Evolutionary conservation across 345 rosid species (phyloP), one percentile per base, ranked within the genome.

Genomic region (Isatis tinctoria): DNA sequence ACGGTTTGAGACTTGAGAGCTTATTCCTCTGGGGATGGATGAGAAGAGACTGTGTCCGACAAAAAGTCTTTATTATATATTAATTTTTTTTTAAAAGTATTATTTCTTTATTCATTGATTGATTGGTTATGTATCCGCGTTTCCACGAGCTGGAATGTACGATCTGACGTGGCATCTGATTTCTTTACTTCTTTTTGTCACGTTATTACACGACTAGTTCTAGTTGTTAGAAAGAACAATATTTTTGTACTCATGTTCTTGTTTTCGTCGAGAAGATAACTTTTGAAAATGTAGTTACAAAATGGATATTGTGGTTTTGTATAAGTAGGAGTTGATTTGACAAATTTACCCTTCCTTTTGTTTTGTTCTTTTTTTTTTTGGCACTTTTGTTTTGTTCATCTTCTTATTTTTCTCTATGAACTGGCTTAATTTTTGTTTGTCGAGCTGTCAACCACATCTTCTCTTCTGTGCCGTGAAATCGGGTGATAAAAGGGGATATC

Each of bases 101-200:
- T 17, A 26, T 71, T 48, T 60, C n/a, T 72, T 37, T 40, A 51
- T 72, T 13, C 8, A 28, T 28, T 72, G 4, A 62, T 40, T 69
- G 43, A 8, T 51, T 30, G 13, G 36, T 8, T 22, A 62, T n/a
- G 1, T 14, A 51, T 8, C 17, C 63, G 56, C 76, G 70, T 73
- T 53, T 16, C 69, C 54, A 52, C 53, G 69, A 52, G 28, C 32
- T 18, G 35, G 65, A 54, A 64, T 54, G 70, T 64, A 54, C 1
- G 2, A 64, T 73, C 39, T 22, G 71, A 73, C 71, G 77, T 73
- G 76, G 56, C 62, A 4, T 62, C 4, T 0, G 9, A 16, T 22
- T n/a, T 70, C 8, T 35, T n/a, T 44, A 4, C 5, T n/a, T 24
- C 4, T 13, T 44, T 24, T 47, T 39, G 28, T 17, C 75, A 72